Evolutionary conservation across 1,284 basidiomycete species (phyloP), one percentile per base, ranked within the genome.

Genomic region (Malassezia psittaci): DNA sequence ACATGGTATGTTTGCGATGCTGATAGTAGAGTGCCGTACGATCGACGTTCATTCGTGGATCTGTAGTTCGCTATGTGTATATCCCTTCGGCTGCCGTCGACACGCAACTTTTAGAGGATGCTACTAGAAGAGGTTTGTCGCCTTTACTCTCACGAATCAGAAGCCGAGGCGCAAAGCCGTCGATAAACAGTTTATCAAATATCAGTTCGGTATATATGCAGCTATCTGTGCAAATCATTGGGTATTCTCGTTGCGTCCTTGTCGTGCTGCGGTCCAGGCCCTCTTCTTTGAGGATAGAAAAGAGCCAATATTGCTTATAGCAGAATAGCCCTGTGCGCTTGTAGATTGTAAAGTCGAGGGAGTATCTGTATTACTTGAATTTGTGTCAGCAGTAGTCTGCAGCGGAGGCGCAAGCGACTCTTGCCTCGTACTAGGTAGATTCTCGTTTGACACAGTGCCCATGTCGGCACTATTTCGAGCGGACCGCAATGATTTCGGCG

Each of bases 21-120:
- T 37, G 11, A 52, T 16, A 8, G 10, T 68, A 98, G 93, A 89
- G 96, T 83, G 90, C 94, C 0, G 91, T 98, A 45, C 94, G 93
- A 79, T 98, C 96, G 75, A 93, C 90, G 73, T 99, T 98, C 76
- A 98, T 98, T 68, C 86, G 94, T 54, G 94, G 94, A 57, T 96
- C 90, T 2, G 94, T 98, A 12, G 91, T 98, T 37, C 85, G 94
- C 65, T 99, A 96, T 74, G 94, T 98, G 10, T 87, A 94, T 74
- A 81, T 98, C 55, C 88, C 90, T 3, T 83, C 88, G 18, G 85
- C 88, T 56, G 87, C 88, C 60, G 90, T 98, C 60, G 93, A 99
- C 77, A 96, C 90, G 5, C 90, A 94, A 65, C 77, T 98, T 49
- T 76, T 99, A 50, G 94, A 99, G 78, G 94, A 99, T 76, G 94